Conservation (phyloP, 2,329 filamentous ascomycete genomes). For the Coniosporium tulheliwenetii region DNA sequence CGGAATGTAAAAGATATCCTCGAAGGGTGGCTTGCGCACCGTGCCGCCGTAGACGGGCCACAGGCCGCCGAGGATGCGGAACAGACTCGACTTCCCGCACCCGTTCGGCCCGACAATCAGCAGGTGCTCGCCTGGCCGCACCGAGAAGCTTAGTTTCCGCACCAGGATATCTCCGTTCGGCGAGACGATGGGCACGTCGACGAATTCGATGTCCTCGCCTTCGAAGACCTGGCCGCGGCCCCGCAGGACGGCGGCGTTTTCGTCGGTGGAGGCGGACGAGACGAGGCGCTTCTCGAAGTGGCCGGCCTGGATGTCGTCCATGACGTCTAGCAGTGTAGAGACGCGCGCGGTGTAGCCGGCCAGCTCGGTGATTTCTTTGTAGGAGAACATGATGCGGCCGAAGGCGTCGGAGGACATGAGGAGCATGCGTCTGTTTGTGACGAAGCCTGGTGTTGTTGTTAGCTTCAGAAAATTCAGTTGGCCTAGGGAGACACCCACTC, state of each 20-base stretch:
- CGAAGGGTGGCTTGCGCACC: slow-evolving; percentile 79
- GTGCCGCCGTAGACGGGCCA: slow-evolving; percentile 97
- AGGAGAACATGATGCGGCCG: slow-evolving; percentile 91
- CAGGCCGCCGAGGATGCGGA: slow-evolving; percentile 86
- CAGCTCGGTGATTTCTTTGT: slow-evolving; percentile 91
- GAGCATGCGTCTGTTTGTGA: slow-evolving; percentile 85
- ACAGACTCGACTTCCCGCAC: slow-evolving; percentile 90
- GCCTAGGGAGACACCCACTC: slow-evolving; percentile 23
- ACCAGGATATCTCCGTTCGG: slow-evolving; percentile 92
- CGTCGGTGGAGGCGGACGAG: slow-evolving; percentile 67
- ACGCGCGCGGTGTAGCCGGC: slow-evolving; percentile 92
- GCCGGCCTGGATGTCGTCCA: slow-evolving; percentile 80
- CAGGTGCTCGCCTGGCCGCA: slow-evolving; percentile 75
- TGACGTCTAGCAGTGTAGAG: slow-evolving; percentile 76
- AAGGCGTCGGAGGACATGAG: slow-evolving; percentile 91
- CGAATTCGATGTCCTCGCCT: slow-evolving; percentile 71
- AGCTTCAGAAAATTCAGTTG: not conserved
- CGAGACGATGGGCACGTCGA: slow-evolving; percentile 85
- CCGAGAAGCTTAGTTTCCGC: slow-evolving; percentile 69
- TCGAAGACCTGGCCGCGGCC: slow-evolving; percentile 71
- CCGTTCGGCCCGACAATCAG: slow-evolving; percentile 94
- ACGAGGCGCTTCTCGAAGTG: slow-evolving; percentile 95
- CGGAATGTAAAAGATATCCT: slow-evolving; percentile 95
- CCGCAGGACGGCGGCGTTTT: slow-evolving; percentile 68
- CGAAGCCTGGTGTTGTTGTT: slow-evolving; percentile 43